phyloP scores from a whole-genome alignment of 345 rosid genomes.

The Eutrema heterophyllum region DNA sequence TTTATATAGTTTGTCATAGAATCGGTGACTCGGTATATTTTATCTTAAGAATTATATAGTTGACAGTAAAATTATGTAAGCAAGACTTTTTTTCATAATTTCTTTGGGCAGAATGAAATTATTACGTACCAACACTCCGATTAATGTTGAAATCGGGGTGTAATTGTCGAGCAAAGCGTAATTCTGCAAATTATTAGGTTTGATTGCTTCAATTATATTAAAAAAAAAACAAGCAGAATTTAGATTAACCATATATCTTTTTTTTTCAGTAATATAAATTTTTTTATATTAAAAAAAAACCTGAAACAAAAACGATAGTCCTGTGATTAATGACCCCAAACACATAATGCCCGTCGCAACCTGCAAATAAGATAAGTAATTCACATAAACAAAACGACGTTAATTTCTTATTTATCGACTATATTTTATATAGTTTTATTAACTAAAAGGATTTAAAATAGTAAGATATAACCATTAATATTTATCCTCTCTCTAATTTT shows the following conservation, averaged over 20 bases:
- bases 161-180: conserved; percentile 4
- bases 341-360: conserved; percentile 75
- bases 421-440: not conserved
- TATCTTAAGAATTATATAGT: not conserved
- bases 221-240: not conserved
- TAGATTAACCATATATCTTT: not conserved
- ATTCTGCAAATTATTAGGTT: conserved; percentile 14
- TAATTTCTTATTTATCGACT: not conserved
- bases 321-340: conserved; percentile 61
- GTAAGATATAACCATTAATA: conserved; percentile 32
- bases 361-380: conserved; percentile 31
- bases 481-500: too few relatives aligned
- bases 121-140: conserved; percentile 25
- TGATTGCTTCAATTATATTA: not conserved
- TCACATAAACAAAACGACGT: not conserved
- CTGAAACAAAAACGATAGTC: conserved; percentile 57
- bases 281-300: conserved; percentile 27
- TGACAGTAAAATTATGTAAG: not conserved
- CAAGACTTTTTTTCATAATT: not conserved
- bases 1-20: not conserved
- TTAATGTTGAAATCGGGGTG: conserved; percentile 25
- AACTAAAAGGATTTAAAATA: not conserved
- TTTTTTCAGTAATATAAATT: not conserved
- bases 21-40: not conserved
- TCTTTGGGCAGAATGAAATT: not conserved